Conservation (phyloP, 306 rosid genomes). For the Lagenaria siceraria region DNA sequence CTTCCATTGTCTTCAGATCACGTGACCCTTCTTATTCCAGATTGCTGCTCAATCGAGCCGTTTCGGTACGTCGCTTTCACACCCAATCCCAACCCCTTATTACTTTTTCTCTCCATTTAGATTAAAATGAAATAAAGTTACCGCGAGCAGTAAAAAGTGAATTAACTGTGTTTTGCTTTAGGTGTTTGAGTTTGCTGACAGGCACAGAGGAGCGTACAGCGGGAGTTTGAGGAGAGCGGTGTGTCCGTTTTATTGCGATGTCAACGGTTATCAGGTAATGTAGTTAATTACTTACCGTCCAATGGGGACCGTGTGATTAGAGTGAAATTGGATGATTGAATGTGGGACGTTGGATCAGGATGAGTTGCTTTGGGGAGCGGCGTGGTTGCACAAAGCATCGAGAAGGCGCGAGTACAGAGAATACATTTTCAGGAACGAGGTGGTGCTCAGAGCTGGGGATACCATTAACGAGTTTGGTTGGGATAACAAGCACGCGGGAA, state of each 20-base stretch:
- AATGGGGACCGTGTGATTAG: constrained; percentile 1
- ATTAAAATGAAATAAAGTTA: background rate
- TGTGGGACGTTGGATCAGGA: constrained; percentile 27
- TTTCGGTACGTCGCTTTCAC: constrained; percentile 61
- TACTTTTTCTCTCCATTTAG: background rate
- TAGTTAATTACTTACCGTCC: background rate
- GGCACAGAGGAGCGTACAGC: constrained; percentile 91
- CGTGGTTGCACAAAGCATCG: constrained; percentile 96
- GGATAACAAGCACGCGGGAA: constrained; percentile 99
- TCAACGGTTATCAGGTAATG: constrained; percentile 79
- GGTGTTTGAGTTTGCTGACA: constrained; percentile 97
- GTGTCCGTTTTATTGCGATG: constrained; percentile 93
- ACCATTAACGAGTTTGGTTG: constrained; percentile 97
- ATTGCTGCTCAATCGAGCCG: constrained; percentile 84
- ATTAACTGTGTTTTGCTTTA: constrained; percentile 18
- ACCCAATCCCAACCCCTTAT: background rate
- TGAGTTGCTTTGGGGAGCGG: constrained; percentile 93
- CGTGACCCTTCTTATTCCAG: constrained; percentile 79
- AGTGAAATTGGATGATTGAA: background rate
- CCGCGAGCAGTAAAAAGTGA: background rate
- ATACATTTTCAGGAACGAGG: constrained; percentile 82
- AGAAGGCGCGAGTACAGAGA: constrained; percentile 77
- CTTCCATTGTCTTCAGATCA: constrained; percentile 95
- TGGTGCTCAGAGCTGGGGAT: constrained; percentile 80
- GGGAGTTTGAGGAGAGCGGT: constrained; percentile 57